These are phyloP conservation scores for Yamadazyma epiphylla DNA, from an alignment of 1,139 yeast species.

Conservation along the genomic window DNA sequence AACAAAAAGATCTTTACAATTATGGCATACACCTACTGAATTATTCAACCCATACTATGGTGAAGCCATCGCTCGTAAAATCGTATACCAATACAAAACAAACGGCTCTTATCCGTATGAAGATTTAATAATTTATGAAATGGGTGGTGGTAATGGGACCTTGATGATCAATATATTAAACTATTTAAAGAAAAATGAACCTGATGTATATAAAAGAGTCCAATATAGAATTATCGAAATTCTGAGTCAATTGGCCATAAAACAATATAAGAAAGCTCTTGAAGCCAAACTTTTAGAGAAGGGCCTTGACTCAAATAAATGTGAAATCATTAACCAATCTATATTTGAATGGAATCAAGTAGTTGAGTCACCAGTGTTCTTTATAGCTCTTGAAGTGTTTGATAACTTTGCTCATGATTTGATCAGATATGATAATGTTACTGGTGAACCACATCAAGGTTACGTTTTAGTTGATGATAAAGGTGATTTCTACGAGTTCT, in stretches of 20 bases:
- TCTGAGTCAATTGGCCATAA: conserved; percentile 61
- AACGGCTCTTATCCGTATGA: conserved; percentile 58
- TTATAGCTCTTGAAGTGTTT: conserved; percentile 79
- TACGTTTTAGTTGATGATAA: conserved; percentile 69
- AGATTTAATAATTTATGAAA: conserved; percentile 73
- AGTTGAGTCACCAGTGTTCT: conserved; percentile 70
- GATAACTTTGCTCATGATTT: conserved; percentile 85
- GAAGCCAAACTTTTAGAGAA: conserved; percentile 29
- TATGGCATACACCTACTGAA: conserved; percentile 93
- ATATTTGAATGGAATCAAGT: conserved; percentile 69
- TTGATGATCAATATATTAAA: conserved; percentile 75
- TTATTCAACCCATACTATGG: conserved; percentile 82
- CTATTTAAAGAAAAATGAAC: conserved; percentile 58
- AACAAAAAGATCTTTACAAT: conserved; percentile 50
- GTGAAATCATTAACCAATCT: conserved; percentile 67
- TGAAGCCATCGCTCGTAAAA: conserved; percentile 73
- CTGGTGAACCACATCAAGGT: conserved; percentile 73
- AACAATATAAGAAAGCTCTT: conserved; percentile 47
- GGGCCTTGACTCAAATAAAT: conserved; percentile 45
- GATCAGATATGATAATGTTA: conserved; percentile 65
- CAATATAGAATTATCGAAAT: conserved; percentile 77
- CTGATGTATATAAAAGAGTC: conserved; percentile 67
- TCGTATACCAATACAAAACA: conserved; percentile 64
- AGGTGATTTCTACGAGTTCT: conserved; percentile 77
- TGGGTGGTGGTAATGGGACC: conserved; percentile 92